Conservation (phyloP, 352 stramenopile species). For the Phytopythium helicoides region DNA sequence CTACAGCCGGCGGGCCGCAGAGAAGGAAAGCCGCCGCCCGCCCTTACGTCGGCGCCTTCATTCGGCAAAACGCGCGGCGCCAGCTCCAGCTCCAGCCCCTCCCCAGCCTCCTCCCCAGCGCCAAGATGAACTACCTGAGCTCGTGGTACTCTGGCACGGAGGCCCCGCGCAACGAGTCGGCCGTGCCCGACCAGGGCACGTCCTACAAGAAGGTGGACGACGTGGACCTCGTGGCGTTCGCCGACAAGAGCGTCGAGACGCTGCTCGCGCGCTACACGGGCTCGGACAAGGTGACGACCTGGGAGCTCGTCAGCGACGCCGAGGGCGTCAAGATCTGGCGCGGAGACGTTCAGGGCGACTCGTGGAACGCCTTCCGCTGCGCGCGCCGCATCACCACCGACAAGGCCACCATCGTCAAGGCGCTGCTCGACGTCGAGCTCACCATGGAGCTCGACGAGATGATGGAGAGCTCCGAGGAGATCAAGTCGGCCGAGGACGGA, state of each 20-base stretch:
- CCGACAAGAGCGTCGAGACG: conserved; percentile 63
- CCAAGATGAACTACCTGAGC: conserved; percentile 29
- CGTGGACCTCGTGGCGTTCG: conserved; percentile 62
- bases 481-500: conserved; percentile 55
- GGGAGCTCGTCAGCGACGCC: conserved; percentile 60
- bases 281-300: conserved; percentile 64
- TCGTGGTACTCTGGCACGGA: conserved; percentile 8
- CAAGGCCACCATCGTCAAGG: conserved; percentile 51
- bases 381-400: conserved; percentile 47
- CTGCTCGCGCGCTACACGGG: conserved; percentile 60
- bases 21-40: too few species aligned
- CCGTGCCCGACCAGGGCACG: conserved; percentile 19
- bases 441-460: conserved; percentile 80
- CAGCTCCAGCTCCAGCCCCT: background rate
- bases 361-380: conserved; percentile 73
- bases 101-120: background rate
- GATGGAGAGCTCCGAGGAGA: conserved; percentile 60
- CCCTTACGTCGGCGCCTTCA: background rate
- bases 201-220: conserved; percentile 46
- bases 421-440: conserved; percentile 58
- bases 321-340: conserved; percentile 58
- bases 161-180: conserved; percentile 19
- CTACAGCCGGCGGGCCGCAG: background rate
- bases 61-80: conserved; percentile 2
- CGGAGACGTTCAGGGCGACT: conserved; percentile 52